Evolutionary conservation across 768 basidiomycete species (phyloP), one percentile per base, ranked within the genome.

Genomic region (Clavaria fumosa): DNA sequence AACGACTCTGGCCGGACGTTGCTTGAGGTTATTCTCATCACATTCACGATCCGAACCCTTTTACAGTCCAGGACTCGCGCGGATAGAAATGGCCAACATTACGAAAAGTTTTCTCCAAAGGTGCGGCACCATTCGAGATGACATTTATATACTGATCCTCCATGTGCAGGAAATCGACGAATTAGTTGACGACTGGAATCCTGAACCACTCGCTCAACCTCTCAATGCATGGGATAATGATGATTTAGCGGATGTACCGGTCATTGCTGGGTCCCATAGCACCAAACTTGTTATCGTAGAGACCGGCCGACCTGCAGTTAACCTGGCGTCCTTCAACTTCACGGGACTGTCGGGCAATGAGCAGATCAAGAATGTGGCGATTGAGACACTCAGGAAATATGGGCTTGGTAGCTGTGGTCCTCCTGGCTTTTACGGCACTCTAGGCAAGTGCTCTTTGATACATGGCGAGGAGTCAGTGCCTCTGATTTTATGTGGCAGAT

Each of bases 321-420:
- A 99, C 55, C 64, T 99, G 10, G 81, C 88, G 18, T 83, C 78
- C 52, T 76, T 78, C 61, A 96, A 99, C 55, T 97, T 95, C 54
- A 70, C 82, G 5, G 90, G 90, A 20, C 70, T 96, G 5, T 72
- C 85, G 17, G 83, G 82, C 12, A 88, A 88, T 47, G 89, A 95
- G 45, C 61, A 68, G 34, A 76, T 97, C 57, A 91, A 89, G 52
- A 71, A 86, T 37, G 70, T 72, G 11, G 86, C 90, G 3, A 66
- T 93, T 3, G 83, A 85, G 35, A 84, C 78, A 0, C 61, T 97
- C 14, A 66, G 77, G 34, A 79, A 82, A 53, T 96, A 95, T 46
- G 95, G 93, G 18, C 67, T 96, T 2, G 93, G 91, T 5, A 84
- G 81, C 44, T 99, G 95, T 51, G 93, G 93, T 2, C 95, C 95